Base-by-base conservation (phyloP, 2,329 filamentous ascomycete species). In the Fusarium siculi region DNA sequence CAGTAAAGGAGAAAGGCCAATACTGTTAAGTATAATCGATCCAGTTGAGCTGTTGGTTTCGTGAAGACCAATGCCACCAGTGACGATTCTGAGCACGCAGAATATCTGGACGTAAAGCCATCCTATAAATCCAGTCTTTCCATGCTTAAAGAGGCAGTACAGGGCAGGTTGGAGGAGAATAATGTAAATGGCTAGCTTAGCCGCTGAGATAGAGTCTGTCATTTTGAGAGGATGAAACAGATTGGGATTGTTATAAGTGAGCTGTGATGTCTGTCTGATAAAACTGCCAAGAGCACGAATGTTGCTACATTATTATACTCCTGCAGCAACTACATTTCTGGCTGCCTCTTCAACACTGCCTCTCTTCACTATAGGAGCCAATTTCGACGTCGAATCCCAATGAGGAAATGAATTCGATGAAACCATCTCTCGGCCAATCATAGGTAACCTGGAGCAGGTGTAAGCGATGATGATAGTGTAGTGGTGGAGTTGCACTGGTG, bases 71-170 rank as follows among this genome's bases (percentile, higher is more conserved):
- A 67, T 67, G 2, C 52, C 62, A 4, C 64, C 64, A 1, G 64
- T 67, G 3, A n/a, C 28, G 15, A 67, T 67, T 21, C 64, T 42
- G 11, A 67, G 63, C 2, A 67, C 52, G 15, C 64, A 67, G 40
- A 67, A 67, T 15, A 67, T 44, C 40, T 67, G 64, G 4, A 67
- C 23, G 11, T 66, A 67, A 3, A 67, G 32, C 64, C 64, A 67
- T 14, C 64, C 64, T 2, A 67, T 25, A 8, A 67, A 36, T 3
- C 64, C 64, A 7, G 62, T 67, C 7, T 67, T 67, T 50, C 63
- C 64, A 39, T 67, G 64, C 9, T 67, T 67, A 28, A 67, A 67
- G 10, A 67, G 52, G 12, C 64, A 67, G 25, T 67, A 67, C 16
- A 36, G 21, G 12, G 64, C 63, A 52, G 63, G 64, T 15, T 67